These are phyloP conservation scores for Carex littledalei DNA, from an alignment of 176 grass and related monocot genomes.

Conservation along the genomic window DNA sequence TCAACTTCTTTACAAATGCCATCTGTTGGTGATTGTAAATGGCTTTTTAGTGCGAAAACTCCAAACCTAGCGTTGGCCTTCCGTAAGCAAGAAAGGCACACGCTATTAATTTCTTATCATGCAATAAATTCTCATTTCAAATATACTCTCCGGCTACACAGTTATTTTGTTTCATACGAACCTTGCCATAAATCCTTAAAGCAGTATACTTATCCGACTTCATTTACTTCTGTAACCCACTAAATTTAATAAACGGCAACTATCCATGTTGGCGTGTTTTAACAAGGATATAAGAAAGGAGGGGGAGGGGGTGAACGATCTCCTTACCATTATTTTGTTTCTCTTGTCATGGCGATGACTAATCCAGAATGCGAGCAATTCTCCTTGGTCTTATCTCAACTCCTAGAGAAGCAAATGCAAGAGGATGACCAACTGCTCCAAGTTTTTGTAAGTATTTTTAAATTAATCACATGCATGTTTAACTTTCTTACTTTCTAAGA, in stretches of 20 bases:
- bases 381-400: neutral
- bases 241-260: neutral
- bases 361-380: conserved; percentile 12
- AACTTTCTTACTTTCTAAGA: neutral
- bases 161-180: conserved; percentile 23
- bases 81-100: conserved; percentile 5
- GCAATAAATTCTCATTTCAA: conserved; percentile 22
- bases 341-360: neutral
- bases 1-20: conserved; percentile 2
- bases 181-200: conserved; percentile 14
- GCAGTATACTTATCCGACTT: conserved; percentile 9
- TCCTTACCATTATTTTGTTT: neutral
- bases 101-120: conserved; percentile 14
- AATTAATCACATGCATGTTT: neutral
- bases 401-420: conserved; percentile 11
- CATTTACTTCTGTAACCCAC: conserved; percentile 18
- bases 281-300: conserved; percentile 8
- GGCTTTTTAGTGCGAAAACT: neutral
- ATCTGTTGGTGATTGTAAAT: conserved; percentile 5
- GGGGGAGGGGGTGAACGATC: neutral
- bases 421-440: conserved; percentile 19
- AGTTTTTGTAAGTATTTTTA: conserved; percentile 13
- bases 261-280: neutral
- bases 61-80: conserved; percentile 13
- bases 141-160: neutral